These are phyloP conservation scores for Saxophila tyrrhenica DNA, from an alignment of 495 filamentous ascomycete genomes.

Conservation along the genomic window DNA sequence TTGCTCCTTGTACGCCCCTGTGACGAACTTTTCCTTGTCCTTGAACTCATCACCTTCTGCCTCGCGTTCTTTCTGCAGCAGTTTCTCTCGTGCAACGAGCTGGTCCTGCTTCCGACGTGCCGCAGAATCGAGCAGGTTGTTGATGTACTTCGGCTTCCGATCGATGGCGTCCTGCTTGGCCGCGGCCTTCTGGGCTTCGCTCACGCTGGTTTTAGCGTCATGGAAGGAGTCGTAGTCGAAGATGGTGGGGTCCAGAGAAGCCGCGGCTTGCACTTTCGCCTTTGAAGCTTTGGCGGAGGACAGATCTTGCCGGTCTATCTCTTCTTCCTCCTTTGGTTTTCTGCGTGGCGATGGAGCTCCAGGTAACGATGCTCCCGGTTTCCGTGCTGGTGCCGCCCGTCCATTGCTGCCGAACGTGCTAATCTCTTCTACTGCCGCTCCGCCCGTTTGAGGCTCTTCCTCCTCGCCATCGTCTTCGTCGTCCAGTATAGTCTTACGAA, in stretches of 20 bases:
- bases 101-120: slow-evolving; percentile 82
- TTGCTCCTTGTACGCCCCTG: slow-evolving; percentile 86
- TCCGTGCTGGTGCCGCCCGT: slow-evolving; percentile 5
- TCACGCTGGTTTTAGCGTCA: slow-evolving; percentile 39
- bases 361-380: slow-evolving; percentile 5
- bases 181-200: slow-evolving; percentile 24
- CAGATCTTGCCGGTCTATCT: slow-evolving; percentile 25
- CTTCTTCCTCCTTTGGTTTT: slow-evolving; percentile 23
- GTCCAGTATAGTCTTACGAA: slow-evolving; percentile 41
- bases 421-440: slow-evolving; percentile 21
- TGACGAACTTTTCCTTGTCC: slow-evolving; percentile 95
- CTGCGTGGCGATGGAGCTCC: slow-evolving; percentile 25
- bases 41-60: slow-evolving; percentile 88
- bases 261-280: slow-evolving; percentile 46
- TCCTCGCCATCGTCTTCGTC: slow-evolving; percentile 35
- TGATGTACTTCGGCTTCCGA: slow-evolving; percentile 73
- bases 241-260: slow-evolving; percentile 50
- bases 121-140: slow-evolving; percentile 62
- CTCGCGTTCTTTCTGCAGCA: slow-evolving; percentile 76
- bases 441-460: background rate
- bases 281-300: slow-evolving; percentile 43
- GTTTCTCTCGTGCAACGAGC: slow-evolving; percentile 74
- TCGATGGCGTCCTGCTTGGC: slow-evolving; percentile 33
- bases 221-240: slow-evolving; percentile 70
- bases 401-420: slow-evolving; percentile 26